Evolutionary conservation across 2,329 filamentous ascomycete genomes (phyloP), one percentile per base, ranked within the genome.

Genomic region (Cytospora schulzeri): DNA sequence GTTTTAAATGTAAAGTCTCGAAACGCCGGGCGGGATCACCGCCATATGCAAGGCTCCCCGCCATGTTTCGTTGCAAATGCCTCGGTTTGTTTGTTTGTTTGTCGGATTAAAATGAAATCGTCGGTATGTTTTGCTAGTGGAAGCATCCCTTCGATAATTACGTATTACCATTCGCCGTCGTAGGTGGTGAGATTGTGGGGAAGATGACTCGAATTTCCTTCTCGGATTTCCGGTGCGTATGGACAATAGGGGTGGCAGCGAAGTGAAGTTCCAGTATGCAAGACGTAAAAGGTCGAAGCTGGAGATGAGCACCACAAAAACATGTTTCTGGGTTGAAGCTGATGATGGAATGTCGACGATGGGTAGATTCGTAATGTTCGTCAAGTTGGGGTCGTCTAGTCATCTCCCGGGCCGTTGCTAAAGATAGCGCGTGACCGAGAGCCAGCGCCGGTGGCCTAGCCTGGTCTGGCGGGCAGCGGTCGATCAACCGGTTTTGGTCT

Each of bases 131-230:
- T 62, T 48, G 52, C 28, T 61, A 35, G 26, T 55, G 50, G n/a
- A 33, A 56, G 60, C 29, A 62, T 51, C 62, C 58, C 50, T 58
- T 33, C 54, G 65, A 51, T 56, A 53, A 66, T 66, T 66, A 66
- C 33, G 65, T 62, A 65, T 67, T 65, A 65, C 59, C 65, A 58
- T 67, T 62, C 57, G 65, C 65, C 65, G 31, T 41, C 29, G 51
- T 48, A 48, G 52, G 29, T 35, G 54, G 38, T 56, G 31, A 24
- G 55, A 45, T 35, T 33, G 60, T 50, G 52, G 59, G 26, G 28
- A n/a, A 24, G 60, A 38, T 56, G 60, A 51, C 52, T 38, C 60
- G 60, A n/a, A 41, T n/a, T 52, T 45, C 60, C 52, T 22, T 26
- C 28, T 35, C 29, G 31, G 9, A 38, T 50, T 56, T 56, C 28